Base-by-base conservation (phyloP, 2,329 filamentous ascomycete genomes). In the Fusarium metavorans region DNA sequence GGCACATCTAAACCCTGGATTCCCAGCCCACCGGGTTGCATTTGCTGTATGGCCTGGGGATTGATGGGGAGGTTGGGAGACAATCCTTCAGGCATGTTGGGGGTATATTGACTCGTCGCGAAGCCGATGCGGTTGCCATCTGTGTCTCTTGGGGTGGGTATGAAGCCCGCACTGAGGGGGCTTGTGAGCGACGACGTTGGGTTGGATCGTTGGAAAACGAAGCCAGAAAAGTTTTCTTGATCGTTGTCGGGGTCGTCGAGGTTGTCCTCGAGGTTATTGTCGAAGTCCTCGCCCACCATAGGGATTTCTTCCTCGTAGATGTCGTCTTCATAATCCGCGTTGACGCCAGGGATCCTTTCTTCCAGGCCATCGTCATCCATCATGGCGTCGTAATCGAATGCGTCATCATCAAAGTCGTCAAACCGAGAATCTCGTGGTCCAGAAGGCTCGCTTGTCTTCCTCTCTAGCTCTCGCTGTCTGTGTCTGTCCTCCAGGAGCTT, bases 401-500 rank as follows among this genome's bases (percentile, higher is more conserved):
- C 81, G 73, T 91, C 89, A 34, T 90, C 90, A 73, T 92, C 89
- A 76, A 90, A 90, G 61, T 92, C 90, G 72, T 92, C 90, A 72
- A 87, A 90, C 20, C 88, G 84, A 4, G 88, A 89, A 77, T 90
- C 88, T 45, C 85, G 83, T 60, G 82, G 60, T 32, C 83, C 78
- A 67, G 86, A 79, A 23, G 68, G 64, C 18, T 82, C 80, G 4
- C 80, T 81, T 6, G 84, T 84, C 70, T 89, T 86, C 77, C 89
- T 92, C 68, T 92, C 91, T 34, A 91, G 84, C 71, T 92, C 90
- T 64, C 91, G 90, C 74, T 93, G 89, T 18, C 92, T 87, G 80
- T 95, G 93, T 57, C 91, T 89, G 76, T 94, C 94, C 80, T 95
- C 94, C 45, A 95, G 84, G 41, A 93, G 81, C 81, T 91, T 92